Conservation (phyloP, 345 rosid species). For the Citrus sp. region DNA sequence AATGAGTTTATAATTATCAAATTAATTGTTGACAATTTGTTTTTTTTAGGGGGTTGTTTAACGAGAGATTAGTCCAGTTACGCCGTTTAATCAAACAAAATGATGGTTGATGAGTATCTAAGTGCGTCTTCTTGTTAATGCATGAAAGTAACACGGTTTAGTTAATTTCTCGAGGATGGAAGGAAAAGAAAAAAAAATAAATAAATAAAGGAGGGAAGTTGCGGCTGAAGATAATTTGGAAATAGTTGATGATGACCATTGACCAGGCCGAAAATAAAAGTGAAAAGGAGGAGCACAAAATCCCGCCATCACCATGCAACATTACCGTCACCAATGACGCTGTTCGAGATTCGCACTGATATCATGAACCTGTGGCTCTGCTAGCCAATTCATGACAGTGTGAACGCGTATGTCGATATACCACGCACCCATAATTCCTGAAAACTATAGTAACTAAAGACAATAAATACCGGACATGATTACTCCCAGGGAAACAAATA, state of each 20-base stretch:
- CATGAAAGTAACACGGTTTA: neutral
- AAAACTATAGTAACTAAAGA: too few species aligned
- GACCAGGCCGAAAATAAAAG: conserved; percentile 1
- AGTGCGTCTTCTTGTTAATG: too few species aligned
- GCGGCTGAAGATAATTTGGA: neutral
- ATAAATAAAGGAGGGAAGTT: neutral
- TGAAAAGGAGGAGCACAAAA: neutral
- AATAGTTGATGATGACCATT: conserved; percentile 18
- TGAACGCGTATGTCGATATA: too few species aligned
- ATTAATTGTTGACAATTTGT: too few species aligned
- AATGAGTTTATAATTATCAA: too few species aligned
- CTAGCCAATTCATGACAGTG: too few species aligned
- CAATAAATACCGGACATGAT: too few species aligned
- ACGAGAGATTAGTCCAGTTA: neutral
- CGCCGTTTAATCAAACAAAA: neutral
- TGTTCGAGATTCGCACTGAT: neutral
- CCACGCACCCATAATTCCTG: too few species aligned
- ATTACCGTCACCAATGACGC: neutral
- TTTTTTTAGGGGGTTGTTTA: too few species aligned
- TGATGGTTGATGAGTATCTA: too few species aligned
- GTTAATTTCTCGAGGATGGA: neutral
- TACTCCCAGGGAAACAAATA: too few species aligned
- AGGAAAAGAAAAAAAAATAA: neutral
- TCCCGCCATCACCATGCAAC: neutral
- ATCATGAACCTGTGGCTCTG: too few species aligned